A percentile compares a stretch with the other conserved stretches of the same genome.
Evolutionary conservation across 2,329 filamentous ascomycete species (phyloP).

Genomic region (Pseudogymnoascus destructans): DNA sequence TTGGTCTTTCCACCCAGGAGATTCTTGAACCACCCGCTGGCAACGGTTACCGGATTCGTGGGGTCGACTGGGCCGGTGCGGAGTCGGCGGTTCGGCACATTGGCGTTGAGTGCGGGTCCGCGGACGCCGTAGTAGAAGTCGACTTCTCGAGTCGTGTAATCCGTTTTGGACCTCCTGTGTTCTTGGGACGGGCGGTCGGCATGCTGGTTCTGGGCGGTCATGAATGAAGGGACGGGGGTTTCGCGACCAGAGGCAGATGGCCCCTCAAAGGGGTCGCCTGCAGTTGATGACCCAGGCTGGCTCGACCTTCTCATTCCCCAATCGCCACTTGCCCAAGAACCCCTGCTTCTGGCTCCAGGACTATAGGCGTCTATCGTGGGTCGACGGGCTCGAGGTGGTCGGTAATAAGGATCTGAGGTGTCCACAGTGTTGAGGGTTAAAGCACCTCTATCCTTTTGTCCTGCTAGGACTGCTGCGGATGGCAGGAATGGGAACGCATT

Average conservation of each 20-base stretch:
- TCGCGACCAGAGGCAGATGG: conserved; percentile 31
- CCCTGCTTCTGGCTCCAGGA: conserved; percentile 30
- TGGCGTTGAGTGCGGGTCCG: conserved; percentile 73
- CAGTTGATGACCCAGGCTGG: conserved; percentile 28
- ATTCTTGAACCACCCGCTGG: conserved; percentile 75
- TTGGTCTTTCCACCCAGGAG: conserved; percentile 76
- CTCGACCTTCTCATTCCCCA: conserved; percentile 30
- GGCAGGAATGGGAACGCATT: conserved; percentile 61
- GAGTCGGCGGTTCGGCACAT: conserved; percentile 66
- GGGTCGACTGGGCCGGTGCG: conserved; percentile 93
- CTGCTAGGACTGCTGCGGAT: conserved; percentile 28
- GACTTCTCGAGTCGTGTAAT: conserved; percentile 88
- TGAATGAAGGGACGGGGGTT: conserved; percentile 40
- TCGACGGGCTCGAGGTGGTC: conserved; percentile 61
- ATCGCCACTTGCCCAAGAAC: conserved; percentile 34
- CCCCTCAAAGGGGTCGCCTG: conserved; percentile 28
- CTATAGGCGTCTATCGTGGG: conserved; percentile 42
- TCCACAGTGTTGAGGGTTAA: conserved; percentile 37
- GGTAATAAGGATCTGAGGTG: conserved; percentile 69
- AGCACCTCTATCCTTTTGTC: conserved; percentile 27
- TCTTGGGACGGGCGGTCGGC: conserved; percentile 19
- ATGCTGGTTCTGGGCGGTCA: conserved; percentile 30
- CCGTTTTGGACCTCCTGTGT: conserved; percentile 38
- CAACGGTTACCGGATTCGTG: conserved; percentile 78
- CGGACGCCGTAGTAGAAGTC: conserved; percentile 95